Conservation (phyloP, 345 rosid species). For the Punica granatum region DNA sequence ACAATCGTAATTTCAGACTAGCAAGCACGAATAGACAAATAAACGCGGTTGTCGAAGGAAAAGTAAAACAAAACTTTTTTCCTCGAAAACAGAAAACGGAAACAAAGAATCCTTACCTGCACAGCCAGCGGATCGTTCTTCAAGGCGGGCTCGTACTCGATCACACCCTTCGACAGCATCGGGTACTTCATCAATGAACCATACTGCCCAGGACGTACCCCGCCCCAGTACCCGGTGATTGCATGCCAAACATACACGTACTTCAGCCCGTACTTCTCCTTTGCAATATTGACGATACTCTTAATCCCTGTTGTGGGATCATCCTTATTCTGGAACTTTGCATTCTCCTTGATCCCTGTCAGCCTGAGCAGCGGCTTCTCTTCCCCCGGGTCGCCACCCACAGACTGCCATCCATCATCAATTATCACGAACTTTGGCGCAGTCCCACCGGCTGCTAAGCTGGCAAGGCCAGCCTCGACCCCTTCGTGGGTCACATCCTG, state of each 20-base stretch:
- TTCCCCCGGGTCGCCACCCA: slow-evolving; percentile 32
- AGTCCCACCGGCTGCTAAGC: slow-evolving; percentile 62
- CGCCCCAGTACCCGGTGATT: slow-evolving; percentile 95
- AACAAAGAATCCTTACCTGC: slow-evolving; percentile 16
- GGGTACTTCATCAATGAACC: slow-evolving; percentile 73
- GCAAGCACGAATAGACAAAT: no score
- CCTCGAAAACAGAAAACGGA: background rate
- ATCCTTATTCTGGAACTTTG: slow-evolving; percentile 60
- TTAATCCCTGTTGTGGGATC: slow-evolving; percentile 62
- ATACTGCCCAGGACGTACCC: slow-evolving; percentile 73
- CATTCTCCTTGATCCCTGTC: slow-evolving; percentile 72
- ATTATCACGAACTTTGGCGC: slow-evolving; percentile 86
- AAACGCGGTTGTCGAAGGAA: background rate
- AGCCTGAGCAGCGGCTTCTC: slow-evolving; percentile 39
- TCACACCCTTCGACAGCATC: slow-evolving; percentile 51
- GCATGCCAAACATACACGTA: slow-evolving; percentile 97
- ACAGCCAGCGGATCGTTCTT: slow-evolving; percentile 52
- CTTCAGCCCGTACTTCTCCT: slow-evolving; percentile 57
- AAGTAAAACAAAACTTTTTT: background rate
- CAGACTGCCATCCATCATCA: slow-evolving; percentile 98
- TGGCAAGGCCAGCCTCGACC: slow-evolving; percentile 68
- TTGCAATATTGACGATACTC: slow-evolving; percentile 58
- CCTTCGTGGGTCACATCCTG: slow-evolving; percentile 92
- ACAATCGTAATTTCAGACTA: background rate
- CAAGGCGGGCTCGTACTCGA: slow-evolving; percentile 82